Conservation (phyloP, 192 early-diverging fungal genomes). For the Coemansia sp. region DNA sequence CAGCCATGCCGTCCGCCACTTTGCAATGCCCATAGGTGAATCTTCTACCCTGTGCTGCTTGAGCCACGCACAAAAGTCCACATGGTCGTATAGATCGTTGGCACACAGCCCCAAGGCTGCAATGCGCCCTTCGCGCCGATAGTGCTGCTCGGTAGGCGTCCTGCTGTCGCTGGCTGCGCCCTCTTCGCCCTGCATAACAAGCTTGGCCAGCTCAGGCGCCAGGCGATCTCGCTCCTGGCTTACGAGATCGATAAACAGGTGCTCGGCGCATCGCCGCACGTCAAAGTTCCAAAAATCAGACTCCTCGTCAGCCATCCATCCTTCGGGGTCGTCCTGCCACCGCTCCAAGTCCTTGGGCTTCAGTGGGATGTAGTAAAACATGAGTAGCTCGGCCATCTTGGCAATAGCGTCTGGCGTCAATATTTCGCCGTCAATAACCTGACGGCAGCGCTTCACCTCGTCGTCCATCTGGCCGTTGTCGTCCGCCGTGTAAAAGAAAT, state of each 20-base stretch:
- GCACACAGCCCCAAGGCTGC: constrained; percentile 77
- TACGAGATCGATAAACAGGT: constrained; percentile 75
- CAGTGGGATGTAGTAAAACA: constrained; percentile 72
- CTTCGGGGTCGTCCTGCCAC: constrained; percentile 88
- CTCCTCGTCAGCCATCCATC: constrained; percentile 75
- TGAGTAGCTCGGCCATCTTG: constrained; percentile 65
- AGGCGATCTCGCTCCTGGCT: constrained; percentile 45
- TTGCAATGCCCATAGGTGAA: constrained; percentile 51
- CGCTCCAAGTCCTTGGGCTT: constrained; percentile 64
- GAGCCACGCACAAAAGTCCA: constrained; percentile 83
- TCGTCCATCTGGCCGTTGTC: constrained; percentile 40
- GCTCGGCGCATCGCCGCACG: constrained; percentile 76
- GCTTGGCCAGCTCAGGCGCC: constrained; percentile 18
- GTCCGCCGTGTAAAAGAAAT: constrained; percentile 35
- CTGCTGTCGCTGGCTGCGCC: background rate
- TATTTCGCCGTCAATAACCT: constrained; percentile 61
- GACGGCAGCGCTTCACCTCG: constrained; percentile 50
- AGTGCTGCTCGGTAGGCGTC: constrained; percentile 2
- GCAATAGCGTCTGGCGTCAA: constrained; percentile 69
- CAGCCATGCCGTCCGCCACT: constrained; percentile 76
- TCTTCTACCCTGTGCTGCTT: constrained; percentile 40
- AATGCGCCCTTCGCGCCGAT: constrained; percentile 55
- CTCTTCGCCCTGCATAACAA: constrained; percentile 13
- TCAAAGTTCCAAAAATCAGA: constrained; percentile 85
- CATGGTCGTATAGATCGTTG: constrained; percentile 71